These are phyloP conservation scores for Malassezia dermatis DNA, from an alignment of 1,284 basidiomycete species.

Conservation along the genomic window DNA sequence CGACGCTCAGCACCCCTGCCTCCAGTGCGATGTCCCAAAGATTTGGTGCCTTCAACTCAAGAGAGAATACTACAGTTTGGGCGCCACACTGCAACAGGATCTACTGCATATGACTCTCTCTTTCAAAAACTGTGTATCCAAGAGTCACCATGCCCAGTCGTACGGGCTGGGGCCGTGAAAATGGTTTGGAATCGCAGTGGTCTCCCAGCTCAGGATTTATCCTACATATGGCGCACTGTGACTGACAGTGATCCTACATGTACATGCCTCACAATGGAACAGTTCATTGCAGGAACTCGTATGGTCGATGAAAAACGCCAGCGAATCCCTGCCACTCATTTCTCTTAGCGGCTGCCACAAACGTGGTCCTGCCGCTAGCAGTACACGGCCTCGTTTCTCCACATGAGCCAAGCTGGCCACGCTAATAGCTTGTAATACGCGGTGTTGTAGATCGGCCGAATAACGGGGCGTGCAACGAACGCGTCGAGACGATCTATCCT, in stretches of 20 bases:
- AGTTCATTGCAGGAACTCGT: conserved; percentile 5
- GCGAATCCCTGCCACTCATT: background rate
- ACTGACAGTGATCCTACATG: background rate
- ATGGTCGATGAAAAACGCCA: conserved; percentile 7
- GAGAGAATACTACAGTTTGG: background rate
- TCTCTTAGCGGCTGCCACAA: background rate
- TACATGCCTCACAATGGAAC: background rate
- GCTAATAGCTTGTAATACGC: background rate
- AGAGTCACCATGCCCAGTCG: background rate
- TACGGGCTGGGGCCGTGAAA: background rate
- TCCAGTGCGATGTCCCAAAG: background rate
- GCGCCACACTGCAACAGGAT: background rate
- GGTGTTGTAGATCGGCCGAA: conserved; percentile 4
- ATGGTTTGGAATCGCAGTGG: conserved; percentile 1
- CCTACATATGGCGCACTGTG: conserved; percentile 13
- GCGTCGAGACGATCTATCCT: background rate
- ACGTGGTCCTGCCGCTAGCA: background rate
- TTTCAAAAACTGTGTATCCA: background rate
- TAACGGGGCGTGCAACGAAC: background rate
- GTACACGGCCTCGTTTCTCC: background rate
- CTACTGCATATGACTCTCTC: background rate
- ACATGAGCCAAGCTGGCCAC: background rate
- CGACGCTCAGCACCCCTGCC: background rate
- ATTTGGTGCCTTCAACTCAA: background rate
- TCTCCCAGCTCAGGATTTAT: conserved; percentile 1